Base-by-base conservation (phyloP, 768 basidiomycete genomes). In the Pseudohyphozyma bogoriensis region DNA sequence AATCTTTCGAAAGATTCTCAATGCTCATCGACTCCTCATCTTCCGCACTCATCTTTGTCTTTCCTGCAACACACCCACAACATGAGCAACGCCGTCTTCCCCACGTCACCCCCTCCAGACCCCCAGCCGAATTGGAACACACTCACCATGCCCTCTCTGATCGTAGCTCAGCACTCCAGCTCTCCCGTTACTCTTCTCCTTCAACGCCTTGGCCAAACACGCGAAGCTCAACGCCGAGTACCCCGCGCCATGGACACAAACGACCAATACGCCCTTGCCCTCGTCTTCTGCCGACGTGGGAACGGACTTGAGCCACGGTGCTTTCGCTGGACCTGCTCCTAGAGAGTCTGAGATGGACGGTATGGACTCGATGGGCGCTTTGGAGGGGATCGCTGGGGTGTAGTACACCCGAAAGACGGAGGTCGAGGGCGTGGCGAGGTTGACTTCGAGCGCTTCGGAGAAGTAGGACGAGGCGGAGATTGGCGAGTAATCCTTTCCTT, bases 211-310 rank as follows among this genome's bases (percentile, higher is more conserved):
- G n/a, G 92, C 89, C 59, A 95, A 79, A 69, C 83, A 85, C 3
- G 95, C 91, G 72, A 93, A 99, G 65, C 82, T 87, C 62, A 96
- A 77, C 0, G 83, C 95, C 0, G 85, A 85, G 71, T 89, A 89
- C n/a, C 95, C 95, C 0, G 89, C 93, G 1, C 95, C 95, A 68
- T 99, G 93, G 69, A 95, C 91, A 74, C 88, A 92, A 8, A 96
- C 79, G 72, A 97, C 81, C 4, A 93, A 82, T 0, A 85, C 84
- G 22, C 78, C 78, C 1, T 62, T 62, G 16, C 57, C 67, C 11
- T 58, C 68, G 40, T 60, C 36, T 24, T 24, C 51, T 39, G 45
- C 40, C 4, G n/a, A 46, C 32, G 32, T 40, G 28, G 47, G 33
- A 50, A 40, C 24, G 13, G 28, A 35, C 28, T 16, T 50, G 28